phyloP scores from a whole-genome alignment of 78 protist species.

The Protostelium mycophagum region DNA sequence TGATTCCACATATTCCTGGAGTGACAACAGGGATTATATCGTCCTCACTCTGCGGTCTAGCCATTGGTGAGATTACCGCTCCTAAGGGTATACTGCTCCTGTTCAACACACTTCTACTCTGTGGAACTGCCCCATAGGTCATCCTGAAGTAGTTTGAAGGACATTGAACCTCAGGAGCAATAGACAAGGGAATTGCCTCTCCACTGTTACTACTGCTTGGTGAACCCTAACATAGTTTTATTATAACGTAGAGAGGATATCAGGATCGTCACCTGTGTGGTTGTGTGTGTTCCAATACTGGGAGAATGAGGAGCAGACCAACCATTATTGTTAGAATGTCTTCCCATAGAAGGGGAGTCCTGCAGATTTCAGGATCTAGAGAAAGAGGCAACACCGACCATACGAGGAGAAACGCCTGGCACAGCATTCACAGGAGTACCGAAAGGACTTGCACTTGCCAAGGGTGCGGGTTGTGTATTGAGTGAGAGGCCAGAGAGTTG shows the following conservation, averaged over 20 bases:
- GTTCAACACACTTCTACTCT: background rate
- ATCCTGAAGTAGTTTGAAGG: background rate
- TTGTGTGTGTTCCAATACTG: too few relatives aligned
- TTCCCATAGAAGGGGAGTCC: background rate
- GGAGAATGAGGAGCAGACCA: background rate
- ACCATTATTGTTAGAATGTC: background rate
- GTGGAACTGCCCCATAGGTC: background rate
- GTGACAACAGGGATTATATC: background rate
- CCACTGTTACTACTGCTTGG: background rate
- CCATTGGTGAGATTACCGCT: slow-evolving; percentile 41
- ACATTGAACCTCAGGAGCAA: background rate
- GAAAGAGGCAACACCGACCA: background rate
- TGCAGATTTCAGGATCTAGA: background rate
- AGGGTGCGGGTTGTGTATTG: background rate
- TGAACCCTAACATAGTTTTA: too few relatives aligned
- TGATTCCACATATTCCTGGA: slow-evolving; percentile 4
- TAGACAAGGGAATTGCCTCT: background rate
- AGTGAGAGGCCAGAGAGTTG: background rate
- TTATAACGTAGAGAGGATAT: too few relatives aligned
- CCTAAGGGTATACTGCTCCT: slow-evolving; percentile 39
- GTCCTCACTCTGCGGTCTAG: background rate
- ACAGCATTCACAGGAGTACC: background rate
- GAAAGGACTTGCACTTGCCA: background rate
- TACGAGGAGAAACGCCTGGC: background rate
- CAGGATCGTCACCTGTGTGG: too few relatives aligned